Evolutionary conservation across 2,329 filamentous ascomycete genomes (phyloP).

Genomic region (Penicillium griseofulvum): DNA sequence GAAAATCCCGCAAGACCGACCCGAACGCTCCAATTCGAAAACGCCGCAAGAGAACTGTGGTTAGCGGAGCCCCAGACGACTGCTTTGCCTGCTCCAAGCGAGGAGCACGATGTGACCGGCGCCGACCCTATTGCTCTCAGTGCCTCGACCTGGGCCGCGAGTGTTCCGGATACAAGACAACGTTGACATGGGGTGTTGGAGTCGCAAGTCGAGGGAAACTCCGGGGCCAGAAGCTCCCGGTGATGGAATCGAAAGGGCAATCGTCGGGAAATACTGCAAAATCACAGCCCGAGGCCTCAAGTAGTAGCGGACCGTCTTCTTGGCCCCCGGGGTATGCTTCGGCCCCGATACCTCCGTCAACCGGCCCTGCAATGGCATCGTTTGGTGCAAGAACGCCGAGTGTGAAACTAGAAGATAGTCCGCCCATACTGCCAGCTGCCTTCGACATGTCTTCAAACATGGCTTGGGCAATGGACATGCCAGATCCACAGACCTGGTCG

Average conservation of each 20-base stretch:
- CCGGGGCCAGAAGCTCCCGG: conserved; percentile 74
- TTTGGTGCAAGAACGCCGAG: conserved; percentile 3
- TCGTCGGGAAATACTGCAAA: conserved; percentile 27
- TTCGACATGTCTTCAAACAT: conserved; percentile 16
- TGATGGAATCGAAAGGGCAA: conserved; percentile 48
- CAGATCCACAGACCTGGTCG: conserved; percentile 24
- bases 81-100: conserved; percentile 91
- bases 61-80: conserved; percentile 86
- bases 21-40: conserved; percentile 49
- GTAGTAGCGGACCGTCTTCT: conserved; percentile 10
- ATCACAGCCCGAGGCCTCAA: conserved; percentile 8
- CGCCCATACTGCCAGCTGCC: conserved; percentile 7
- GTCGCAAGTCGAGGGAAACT: conserved; percentile 95
- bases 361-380: conserved; percentile 1
- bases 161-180: conserved; percentile 94
- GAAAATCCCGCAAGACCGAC: conserved; percentile 27
- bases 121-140: conserved; percentile 90
- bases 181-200: conserved; percentile 92
- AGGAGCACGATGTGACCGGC: conserved; percentile 81
- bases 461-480: conserved; percentile 24
- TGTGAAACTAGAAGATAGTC: conserved; percentile 9
- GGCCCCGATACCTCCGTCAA: conserved; percentile 1
- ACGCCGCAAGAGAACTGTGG: conserved; percentile 81
- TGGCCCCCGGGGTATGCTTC: conserved; percentile 6
- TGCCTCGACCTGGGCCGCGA: conserved; percentile 89